Evolutionary conservation across 805 yeast species (phyloP).

Genomic region (Torulaspora delbrueckii): DNA sequence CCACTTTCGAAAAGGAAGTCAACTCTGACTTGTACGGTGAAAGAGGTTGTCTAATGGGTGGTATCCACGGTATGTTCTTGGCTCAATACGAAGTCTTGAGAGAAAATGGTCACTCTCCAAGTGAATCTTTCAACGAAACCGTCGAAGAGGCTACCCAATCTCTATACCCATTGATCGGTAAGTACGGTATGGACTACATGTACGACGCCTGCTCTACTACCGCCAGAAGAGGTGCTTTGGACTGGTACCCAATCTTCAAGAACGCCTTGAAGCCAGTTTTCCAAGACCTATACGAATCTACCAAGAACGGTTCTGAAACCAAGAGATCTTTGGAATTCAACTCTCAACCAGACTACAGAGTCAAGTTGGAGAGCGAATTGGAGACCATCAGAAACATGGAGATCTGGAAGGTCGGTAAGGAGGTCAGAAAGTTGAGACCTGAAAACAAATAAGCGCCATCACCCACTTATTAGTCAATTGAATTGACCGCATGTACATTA

Average conservation of each 20-base stretch:
- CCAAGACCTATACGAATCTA: constrained; percentile 91
- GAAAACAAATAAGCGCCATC: constrained; percentile 75
- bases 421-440: constrained; percentile 99
- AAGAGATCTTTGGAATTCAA: constrained; percentile 97
- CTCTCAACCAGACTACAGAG: constrained; percentile 98
- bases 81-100: constrained; percentile 99
- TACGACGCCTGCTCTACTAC: constrained; percentile 99
- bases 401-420: constrained; percentile 99
- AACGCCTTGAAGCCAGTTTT: constrained; percentile 98
- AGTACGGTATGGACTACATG: constrained; percentile 99
- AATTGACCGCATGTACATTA: constrained; percentile 29
- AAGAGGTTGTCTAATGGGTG: constrained; percentile 99
- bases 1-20: constrained; percentile 98
- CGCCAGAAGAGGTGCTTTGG: constrained; percentile 99
- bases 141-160: constrained; percentile 99
- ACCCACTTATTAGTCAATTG: constrained; percentile 23
- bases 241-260: constrained; percentile 99
- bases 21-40: constrained; percentile 99
- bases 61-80: constrained; percentile 99
- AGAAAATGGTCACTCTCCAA: constrained; percentile 99
- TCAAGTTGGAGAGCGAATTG: constrained; percentile 88
- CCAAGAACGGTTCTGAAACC: constrained; percentile 95
- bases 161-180: constrained; percentile 96
- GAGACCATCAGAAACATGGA: constrained; percentile 92
- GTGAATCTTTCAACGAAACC: constrained; percentile 99